Evolutionary conservation across 2,329 filamentous ascomycete genomes (phyloP), one percentile per base, ranked within the genome.

Genomic region (Aspergillus spinulosporus): DNA sequence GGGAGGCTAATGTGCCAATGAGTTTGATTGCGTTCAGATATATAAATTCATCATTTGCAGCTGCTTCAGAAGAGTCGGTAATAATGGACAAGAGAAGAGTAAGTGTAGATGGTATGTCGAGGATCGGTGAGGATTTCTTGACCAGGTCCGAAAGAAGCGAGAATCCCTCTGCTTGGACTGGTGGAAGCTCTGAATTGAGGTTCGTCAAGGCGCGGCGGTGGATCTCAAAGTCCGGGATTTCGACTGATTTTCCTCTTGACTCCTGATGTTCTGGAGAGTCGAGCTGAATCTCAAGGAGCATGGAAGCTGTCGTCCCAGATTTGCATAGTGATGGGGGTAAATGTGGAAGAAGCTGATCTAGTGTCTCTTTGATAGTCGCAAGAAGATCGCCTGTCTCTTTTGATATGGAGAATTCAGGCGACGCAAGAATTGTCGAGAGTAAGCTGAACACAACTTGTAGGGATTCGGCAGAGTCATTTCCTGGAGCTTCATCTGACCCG

Each of bases 111-210:
- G 74, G 72, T 29, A 78, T 75, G 49, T 77, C 74, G 34, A 78
- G 69, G 4, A 78, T 67, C 0, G 75, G 75, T 0, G 75, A 78
- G 1, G 71, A 66, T 49, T 72, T 72, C n/a, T 65, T 65, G 58
- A 78, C 69, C 2, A 78, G 59, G 26, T 69, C 64, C 4, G 73
- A 74, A 2, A 77, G 61, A 2, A 76, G 63, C 1, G 73, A 73
- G 42, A 78, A 74, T 12, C 75, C 75, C 58, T 78, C 74, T 29
- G 73, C 75, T 58, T 77, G 74, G 1, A 77, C 70, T 0, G 75
- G 75, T 3, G 73, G 72, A 9, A 77, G 63, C 11, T 72, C 62
- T 2, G 75, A 76, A 36, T 69, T 72, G 40, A 78, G 67, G 53
- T 74, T 72, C 21, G 62, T 62, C n/a, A 78, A 58, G 11, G 74